Conservation (phyloP, 805 yeast species). For the Torulaspora franciscae region DNA sequence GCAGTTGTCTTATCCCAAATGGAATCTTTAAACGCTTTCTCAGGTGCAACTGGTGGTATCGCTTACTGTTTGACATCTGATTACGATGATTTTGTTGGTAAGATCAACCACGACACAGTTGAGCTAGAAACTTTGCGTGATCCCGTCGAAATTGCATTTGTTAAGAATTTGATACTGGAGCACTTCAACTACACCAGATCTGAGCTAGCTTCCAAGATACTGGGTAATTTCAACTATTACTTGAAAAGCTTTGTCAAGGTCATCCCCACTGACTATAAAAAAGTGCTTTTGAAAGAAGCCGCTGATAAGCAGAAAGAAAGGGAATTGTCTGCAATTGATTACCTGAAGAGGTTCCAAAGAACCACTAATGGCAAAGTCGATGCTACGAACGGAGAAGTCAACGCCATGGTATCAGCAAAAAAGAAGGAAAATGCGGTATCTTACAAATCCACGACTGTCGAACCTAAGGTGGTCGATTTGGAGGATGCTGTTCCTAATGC, state of each 20-base stretch:
- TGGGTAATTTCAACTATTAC: constrained; percentile 82
- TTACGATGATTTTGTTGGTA: constrained; percentile 71
- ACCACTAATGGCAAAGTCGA: constrained; percentile 70
- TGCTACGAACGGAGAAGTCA: constrained; percentile 83
- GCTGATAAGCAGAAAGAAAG: constrained; percentile 61
- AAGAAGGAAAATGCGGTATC: constrained; percentile 25
- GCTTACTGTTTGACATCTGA: constrained; percentile 95
- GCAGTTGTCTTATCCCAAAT: constrained; percentile 88
- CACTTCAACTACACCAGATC: constrained; percentile 94
- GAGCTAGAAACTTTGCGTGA: constrained; percentile 73
- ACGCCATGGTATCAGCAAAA: constrained; percentile 45
- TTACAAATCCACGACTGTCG: constrained; percentile 40
- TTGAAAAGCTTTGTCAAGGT: constrained; percentile 89
- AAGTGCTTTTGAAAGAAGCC: constrained; percentile 76
- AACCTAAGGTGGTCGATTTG: constrained; percentile 83
- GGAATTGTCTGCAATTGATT: constrained; percentile 52
- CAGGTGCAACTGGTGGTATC: constrained; percentile 99
- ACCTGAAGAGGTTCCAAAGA: constrained; percentile 66
- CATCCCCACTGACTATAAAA: constrained; percentile 86
- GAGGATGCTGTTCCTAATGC: constrained; percentile 82
- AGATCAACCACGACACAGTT: constrained; percentile 76
- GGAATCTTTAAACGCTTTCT: constrained; percentile 80
- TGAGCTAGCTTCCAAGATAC: constrained; percentile 76
- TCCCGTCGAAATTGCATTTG: constrained; percentile 88
- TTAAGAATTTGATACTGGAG: constrained; percentile 89